Evolutionary conservation across 768 basidiomycete genomes (phyloP).

Genomic region (Leccinum obscurum): DNA sequence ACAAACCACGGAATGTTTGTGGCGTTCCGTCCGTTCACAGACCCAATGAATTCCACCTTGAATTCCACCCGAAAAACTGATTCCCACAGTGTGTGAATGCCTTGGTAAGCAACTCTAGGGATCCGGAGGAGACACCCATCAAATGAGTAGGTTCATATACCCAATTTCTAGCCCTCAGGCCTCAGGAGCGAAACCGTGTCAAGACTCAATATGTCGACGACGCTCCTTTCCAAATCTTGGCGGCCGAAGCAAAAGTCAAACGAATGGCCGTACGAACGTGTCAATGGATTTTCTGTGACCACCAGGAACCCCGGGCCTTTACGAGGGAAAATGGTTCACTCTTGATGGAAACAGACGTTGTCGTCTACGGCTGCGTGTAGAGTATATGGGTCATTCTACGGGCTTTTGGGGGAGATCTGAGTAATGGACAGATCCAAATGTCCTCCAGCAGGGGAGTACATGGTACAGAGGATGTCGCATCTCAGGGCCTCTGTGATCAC

Average conservation of each 20-base stretch:
- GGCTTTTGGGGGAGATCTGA: not conserved
- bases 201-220: not conserved
- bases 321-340: not conserved
- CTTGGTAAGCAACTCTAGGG: no score
- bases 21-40: not conserved
- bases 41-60: no score
- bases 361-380: conserved; percentile 35
- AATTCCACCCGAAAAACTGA: no score
- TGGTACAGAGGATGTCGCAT: conserved; percentile 7
- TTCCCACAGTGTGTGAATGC: not conserved
- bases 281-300: not conserved
- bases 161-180: no score
- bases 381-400: conserved; percentile 12
- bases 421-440: not conserved
- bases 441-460: not conserved
- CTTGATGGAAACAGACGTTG: conserved; percentile 32
- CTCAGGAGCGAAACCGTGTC: not conserved
- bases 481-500: not conserved
- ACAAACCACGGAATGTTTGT: not conserved
- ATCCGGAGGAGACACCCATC: not conserved
- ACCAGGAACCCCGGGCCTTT: conserved; percentile 25
- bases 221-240: conserved; percentile 16
- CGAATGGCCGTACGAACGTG: not conserved
- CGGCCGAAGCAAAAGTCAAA: conserved; percentile 41
- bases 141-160: not conserved